phyloP scores from a whole-genome alignment of 768 basidiomycete genomes.

The Tephrocybe sp. region DNA sequence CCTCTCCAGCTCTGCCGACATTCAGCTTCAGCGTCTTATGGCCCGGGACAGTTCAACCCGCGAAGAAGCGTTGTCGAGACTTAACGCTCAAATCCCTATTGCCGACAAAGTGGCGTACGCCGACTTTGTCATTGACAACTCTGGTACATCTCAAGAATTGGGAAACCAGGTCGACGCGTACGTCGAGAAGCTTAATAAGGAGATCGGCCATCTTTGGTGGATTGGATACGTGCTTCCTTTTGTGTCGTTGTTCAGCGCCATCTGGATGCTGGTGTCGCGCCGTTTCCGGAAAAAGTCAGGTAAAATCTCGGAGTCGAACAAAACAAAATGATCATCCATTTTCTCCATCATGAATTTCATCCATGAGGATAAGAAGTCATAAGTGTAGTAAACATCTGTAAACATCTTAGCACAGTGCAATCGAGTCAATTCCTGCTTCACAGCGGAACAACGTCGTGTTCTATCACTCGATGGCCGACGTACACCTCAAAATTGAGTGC shows the following conservation, averaged over 20 bases:
- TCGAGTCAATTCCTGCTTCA: too few relatives aligned
- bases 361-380: too few relatives aligned
- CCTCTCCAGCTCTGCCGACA: constrained; percentile 37
- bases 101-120: constrained; percentile 79
- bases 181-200: constrained; percentile 39
- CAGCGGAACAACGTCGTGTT: too few relatives aligned
- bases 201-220: constrained; percentile 57
- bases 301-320: constrained; percentile 9
- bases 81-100: constrained; percentile 80
- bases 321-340: constrained; percentile 7
- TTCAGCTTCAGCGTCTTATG: constrained; percentile 84
- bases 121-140: constrained; percentile 87
- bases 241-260: constrained; percentile 16
- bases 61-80: constrained; percentile 68
- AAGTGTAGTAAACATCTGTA: too few relatives aligned
- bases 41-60: constrained; percentile 63
- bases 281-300: constrained; percentile 11
- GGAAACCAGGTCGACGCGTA: constrained; percentile 50
- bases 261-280: constrained; percentile 12
- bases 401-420: too few relatives aligned
- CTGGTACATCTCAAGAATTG: constrained; percentile 69
- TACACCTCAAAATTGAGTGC: not conserved
- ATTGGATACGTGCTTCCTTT: constrained; percentile 27
- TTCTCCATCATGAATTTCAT: too few relatives aligned
- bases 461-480: too few relatives aligned